Evolutionary conservation across 345 rosid genomes (phyloP).

Genomic region (Linum usitatissimum): DNA sequence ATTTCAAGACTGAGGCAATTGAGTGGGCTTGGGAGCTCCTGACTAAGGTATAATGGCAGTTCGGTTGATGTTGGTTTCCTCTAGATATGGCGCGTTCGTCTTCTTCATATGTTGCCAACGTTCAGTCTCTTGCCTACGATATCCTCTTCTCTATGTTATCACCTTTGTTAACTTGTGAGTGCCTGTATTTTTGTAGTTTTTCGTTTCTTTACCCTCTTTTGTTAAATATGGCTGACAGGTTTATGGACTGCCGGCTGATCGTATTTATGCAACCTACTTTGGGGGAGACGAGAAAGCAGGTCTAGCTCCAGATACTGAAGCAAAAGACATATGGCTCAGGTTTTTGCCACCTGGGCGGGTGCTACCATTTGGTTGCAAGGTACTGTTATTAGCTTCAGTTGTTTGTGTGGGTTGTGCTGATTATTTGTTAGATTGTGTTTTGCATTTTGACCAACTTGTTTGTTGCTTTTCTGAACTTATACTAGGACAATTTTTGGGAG

Average conservation of each 20-base stretch:
- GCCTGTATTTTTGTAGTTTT: not conserved
- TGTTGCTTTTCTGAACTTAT: conserved; percentile 6
- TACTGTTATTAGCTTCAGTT: conserved; percentile 15
- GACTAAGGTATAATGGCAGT: conserved; percentile 36
- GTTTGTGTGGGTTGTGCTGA: not conserved
- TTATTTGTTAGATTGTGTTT: not conserved
- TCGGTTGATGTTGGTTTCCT: not conserved
- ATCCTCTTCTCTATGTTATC: not conserved
- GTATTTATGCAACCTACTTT: conserved; percentile 88
- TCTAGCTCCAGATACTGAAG: conserved; percentile 80
- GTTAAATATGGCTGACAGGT: conserved; percentile 29
- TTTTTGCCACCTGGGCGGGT: conserved; percentile 72
- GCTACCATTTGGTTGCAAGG: conserved; percentile 90
- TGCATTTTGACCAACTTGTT: not conserved
- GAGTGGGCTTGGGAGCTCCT: conserved; percentile 98
- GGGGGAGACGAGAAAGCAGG: conserved; percentile 94
- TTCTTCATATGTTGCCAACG: not conserved
- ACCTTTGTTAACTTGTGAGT: not conserved
- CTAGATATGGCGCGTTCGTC: not conserved
- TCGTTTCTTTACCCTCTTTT: not conserved
- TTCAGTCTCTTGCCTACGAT: not conserved
- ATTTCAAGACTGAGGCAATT: conserved; percentile 89
- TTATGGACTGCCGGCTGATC: conserved; percentile 60
- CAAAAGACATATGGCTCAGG: conserved; percentile 71
- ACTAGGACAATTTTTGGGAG: conserved; percentile 96